Conservation (phyloP, 1,284 basidiomycete species). For the Entoloma clypeatum region DNA sequence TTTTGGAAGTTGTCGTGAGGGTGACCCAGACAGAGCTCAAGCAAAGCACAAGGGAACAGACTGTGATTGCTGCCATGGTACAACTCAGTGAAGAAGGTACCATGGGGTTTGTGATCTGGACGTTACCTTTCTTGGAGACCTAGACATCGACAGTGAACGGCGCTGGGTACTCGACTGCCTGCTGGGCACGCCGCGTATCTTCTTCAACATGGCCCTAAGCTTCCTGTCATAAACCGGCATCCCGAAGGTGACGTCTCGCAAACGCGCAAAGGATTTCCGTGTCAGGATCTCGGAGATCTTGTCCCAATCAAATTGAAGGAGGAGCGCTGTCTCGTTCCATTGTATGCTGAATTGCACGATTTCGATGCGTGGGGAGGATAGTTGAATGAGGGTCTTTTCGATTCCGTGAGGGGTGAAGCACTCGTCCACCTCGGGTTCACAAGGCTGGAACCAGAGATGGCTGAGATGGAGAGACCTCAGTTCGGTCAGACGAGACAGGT, state of each 20-base stretch:
- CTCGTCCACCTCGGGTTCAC: conserved; percentile 13
- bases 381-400: conserved; percentile 18
- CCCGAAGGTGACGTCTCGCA: conserved; percentile 15
- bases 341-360: conserved; percentile 14
- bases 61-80: too few species aligned
- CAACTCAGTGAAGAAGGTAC: too few species aligned
- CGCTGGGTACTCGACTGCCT: conserved; percentile 2
- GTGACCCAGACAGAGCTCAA: too few species aligned
- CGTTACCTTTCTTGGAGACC: too few species aligned
- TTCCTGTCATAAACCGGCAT: conserved; percentile 14
- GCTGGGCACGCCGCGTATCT: conserved; percentile 13
- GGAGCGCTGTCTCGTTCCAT: not conserved
- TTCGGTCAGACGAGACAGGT: conserved; percentile 21
- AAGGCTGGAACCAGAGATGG: conserved; percentile 21
- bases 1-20: too few species aligned
- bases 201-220: conserved; percentile 14
- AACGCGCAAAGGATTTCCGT: conserved; percentile 12
- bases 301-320: conserved; percentile 14
- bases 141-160: too few species aligned
- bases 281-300: conserved; percentile 15
- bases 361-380: conserved; percentile 15
- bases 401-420: conserved; percentile 18
- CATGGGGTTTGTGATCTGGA: too few species aligned
- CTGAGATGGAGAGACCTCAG: conserved; percentile 22
- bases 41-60: too few species aligned